These are phyloP conservation scores for Petunia hybrid DNA, from an alignment of 305 asterid genomes.

Conservation along the genomic window DNA sequence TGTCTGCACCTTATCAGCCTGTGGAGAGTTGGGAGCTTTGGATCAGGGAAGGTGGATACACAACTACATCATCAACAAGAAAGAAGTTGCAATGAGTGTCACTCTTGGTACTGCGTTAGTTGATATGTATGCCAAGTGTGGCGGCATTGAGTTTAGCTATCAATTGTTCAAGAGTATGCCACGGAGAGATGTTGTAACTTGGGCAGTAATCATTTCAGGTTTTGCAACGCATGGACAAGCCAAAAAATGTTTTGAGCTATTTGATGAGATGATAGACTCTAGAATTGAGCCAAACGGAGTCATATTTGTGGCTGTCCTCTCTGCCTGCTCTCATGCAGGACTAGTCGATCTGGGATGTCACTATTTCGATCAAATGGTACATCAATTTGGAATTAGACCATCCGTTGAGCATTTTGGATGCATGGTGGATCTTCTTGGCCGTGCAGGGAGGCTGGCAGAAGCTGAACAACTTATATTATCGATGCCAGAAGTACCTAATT, in stretches of 20 bases:
- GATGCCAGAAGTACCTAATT: slow-evolving; percentile 36
- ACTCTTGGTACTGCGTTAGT: slow-evolving; percentile 33
- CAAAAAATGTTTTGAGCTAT: slow-evolving; percentile 32
- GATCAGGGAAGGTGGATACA: slow-evolving; percentile 41
- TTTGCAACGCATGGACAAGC: slow-evolving; percentile 37
- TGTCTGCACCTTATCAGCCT: slow-evolving; percentile 37
- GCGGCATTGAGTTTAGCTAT: slow-evolving; percentile 36
- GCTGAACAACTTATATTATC: slow-evolving; percentile 36
- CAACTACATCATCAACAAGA: slow-evolving; percentile 29
- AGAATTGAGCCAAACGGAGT: slow-evolving; percentile 34
- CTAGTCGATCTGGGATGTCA: slow-evolving; percentile 30
- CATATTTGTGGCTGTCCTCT: slow-evolving; percentile 33
- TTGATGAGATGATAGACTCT: slow-evolving; percentile 28
- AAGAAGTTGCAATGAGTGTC: background rate
- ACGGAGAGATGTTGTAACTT: slow-evolving; percentile 35
- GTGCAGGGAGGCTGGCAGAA: slow-evolving; percentile 37
- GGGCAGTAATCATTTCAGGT: slow-evolving; percentile 39
- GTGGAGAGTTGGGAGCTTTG: slow-evolving; percentile 36
- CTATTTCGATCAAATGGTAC: slow-evolving; percentile 36
- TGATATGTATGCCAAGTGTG: slow-evolving; percentile 44
- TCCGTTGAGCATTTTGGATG: slow-evolving; percentile 41
- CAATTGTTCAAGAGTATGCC: slow-evolving; percentile 34
- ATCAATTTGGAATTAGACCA: slow-evolving; percentile 31
- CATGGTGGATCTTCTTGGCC: slow-evolving; percentile 43
- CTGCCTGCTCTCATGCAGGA: slow-evolving; percentile 41